Conservation (phyloP, 768 basidiomycete species). For the Clavaria fumosa region DNA sequence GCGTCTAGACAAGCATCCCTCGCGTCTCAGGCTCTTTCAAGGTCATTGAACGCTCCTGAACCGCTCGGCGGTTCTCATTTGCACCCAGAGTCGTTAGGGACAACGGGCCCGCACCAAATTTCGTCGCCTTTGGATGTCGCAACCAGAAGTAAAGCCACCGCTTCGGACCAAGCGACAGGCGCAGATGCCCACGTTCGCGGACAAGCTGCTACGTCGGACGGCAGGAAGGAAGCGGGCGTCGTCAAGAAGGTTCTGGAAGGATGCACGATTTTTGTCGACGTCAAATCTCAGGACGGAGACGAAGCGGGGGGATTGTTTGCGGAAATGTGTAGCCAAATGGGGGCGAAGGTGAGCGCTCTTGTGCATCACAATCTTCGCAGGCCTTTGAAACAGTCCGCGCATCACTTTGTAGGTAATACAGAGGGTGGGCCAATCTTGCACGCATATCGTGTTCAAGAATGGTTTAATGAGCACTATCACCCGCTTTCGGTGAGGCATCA, state of each 20-base stretch:
- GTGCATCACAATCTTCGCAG: not conserved
- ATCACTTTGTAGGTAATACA: conserved; percentile 32
- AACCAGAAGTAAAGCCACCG: no score
- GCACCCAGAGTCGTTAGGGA: conserved; percentile 28
- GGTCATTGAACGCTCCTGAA: conserved; percentile 41
- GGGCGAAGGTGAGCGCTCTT: conserved; percentile 50
- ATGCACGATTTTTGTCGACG: conserved; percentile 77
- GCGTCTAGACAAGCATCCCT: conserved; percentile 40
- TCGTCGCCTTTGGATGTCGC: no score
- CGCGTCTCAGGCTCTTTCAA: conserved; percentile 44
- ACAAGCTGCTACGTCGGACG: conserved; percentile 9
- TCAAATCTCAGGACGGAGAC: conserved; percentile 69
- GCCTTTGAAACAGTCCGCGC: not conserved
- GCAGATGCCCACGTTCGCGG: conserved; percentile 13
- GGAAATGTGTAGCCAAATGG: conserved; percentile 67
- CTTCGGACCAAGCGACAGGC: conserved; percentile 21
- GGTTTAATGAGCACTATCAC: conserved; percentile 59
- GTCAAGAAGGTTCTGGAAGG: conserved; percentile 45
- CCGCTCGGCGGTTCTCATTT: conserved; percentile 28
- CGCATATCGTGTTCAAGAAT: conserved; percentile 79
- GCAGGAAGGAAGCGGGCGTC: conserved; percentile 16
- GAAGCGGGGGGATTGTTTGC: conserved; percentile 71
- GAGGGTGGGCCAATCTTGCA: conserved; percentile 57
- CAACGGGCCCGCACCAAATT: not conserved
- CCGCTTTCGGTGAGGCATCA: conserved; percentile 56